A percentile compares a stretch with the other conserved stretches of the same genome.
These are phyloP conservation scores for Flaveria brownii DNA, from an alignment of 129 eudicot species.

Conservation along the genomic window DNA sequence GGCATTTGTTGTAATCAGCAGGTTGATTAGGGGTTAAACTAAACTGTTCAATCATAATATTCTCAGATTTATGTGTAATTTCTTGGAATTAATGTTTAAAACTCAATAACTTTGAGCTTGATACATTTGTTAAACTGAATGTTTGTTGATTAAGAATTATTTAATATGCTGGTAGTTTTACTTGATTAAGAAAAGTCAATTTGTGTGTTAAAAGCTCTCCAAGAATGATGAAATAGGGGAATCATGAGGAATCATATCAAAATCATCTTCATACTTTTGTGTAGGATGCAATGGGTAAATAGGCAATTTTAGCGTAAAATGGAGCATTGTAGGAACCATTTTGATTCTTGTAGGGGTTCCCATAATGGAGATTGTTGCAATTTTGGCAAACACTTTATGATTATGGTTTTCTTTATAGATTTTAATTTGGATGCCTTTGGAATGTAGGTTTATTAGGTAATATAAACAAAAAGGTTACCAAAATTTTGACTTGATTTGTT, in stretches of 20 bases:
- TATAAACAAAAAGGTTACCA: neutral
- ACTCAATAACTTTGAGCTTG: neutral
- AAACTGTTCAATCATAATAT: neutral
- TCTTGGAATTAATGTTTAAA: neutral
- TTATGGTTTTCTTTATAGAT: neutral
- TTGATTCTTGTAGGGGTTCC: neutral
- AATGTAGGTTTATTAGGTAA: neutral
- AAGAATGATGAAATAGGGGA: neutral
- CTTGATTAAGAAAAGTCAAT: neutral
- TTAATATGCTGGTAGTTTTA: neutral
- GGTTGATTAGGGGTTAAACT: neutral
- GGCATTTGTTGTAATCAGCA: slow-evolving; percentile 4
- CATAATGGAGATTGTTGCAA: neutral
- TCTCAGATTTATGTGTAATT: neutral
- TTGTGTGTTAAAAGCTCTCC: neutral
- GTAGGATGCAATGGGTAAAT: neutral
- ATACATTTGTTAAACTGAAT: neutral
- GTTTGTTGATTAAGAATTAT: neutral
- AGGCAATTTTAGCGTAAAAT: neutral
- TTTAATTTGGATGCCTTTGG: neutral
- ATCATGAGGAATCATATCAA: neutral
- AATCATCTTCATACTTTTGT: neutral
- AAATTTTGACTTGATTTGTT: neutral
- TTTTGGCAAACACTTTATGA: neutral
- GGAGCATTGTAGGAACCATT: neutral